Evolutionary conservation across 805 yeast genomes (phyloP).

Genomic region (Metschnikowia anglica): DNA sequence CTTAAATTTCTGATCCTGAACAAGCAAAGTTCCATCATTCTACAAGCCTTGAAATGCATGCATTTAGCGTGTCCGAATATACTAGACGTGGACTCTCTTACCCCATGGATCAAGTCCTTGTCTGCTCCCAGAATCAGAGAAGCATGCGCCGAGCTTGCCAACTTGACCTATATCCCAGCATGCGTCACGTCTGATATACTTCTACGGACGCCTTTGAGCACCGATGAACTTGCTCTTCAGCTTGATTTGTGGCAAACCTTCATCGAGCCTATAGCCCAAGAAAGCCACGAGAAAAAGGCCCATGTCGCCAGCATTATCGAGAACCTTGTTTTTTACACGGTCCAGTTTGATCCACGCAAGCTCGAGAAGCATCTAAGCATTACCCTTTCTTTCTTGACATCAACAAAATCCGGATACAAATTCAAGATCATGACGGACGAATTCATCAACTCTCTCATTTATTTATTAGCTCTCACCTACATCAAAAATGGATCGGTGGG

Average conservation of each 20-base stretch:
- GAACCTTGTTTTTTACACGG: slow-evolving; percentile 30
- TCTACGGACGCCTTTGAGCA: slow-evolving; percentile 35
- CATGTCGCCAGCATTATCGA: slow-evolving; percentile 22
- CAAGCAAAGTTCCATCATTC: background rate
- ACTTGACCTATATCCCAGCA: slow-evolving; percentile 34
- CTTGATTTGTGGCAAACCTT: slow-evolving; percentile 37
- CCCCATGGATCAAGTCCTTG: slow-evolving; percentile 35
- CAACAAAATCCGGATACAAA: slow-evolving; percentile 23
- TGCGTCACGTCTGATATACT: slow-evolving; percentile 41
- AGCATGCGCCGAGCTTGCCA: slow-evolving; percentile 34
- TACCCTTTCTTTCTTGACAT: slow-evolving; percentile 22
- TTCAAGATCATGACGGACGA: slow-evolving; percentile 18
- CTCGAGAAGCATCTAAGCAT: slow-evolving; percentile 21
- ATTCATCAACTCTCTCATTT: slow-evolving; percentile 22
- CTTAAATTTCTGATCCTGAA: background rate
- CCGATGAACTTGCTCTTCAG: slow-evolving; percentile 34
- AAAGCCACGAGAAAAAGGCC: slow-evolving; percentile 22
- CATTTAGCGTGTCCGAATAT: slow-evolving; percentile 9
- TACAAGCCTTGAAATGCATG: slow-evolving; percentile 3
- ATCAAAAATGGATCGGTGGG: slow-evolving; percentile 10
- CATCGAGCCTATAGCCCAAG: slow-evolving; percentile 23
- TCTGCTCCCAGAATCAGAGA: slow-evolving; percentile 29
- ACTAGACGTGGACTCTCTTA: slow-evolving; percentile 2
- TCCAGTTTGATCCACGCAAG: slow-evolving; percentile 25
- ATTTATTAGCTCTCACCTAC: slow-evolving; percentile 25